Conservation (phyloP, 1,284 basidiomycete genomes). For the Anthracocystis setariae region DNA sequence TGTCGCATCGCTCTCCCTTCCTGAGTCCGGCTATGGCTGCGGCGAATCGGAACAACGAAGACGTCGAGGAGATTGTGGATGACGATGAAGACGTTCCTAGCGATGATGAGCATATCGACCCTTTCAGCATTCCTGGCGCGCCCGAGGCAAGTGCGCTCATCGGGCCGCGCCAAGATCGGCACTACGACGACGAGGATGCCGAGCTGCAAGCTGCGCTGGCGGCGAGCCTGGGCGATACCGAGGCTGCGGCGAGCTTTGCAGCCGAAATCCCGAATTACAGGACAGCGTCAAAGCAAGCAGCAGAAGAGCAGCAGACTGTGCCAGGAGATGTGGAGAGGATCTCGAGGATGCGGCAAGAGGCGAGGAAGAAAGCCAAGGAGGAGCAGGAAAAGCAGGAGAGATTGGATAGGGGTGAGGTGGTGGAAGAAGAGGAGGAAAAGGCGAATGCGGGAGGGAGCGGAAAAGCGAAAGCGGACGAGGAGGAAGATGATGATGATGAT, state of each 20-base stretch:
- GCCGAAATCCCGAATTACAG: constrained; percentile 19
- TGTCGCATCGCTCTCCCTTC: constrained; percentile 43
- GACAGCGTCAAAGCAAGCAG: background rate
- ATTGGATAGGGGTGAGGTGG: constrained; percentile 27
- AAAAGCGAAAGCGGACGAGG: constrained; percentile 19
- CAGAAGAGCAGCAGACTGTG: constrained; percentile 28
- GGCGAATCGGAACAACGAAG: constrained; percentile 42
- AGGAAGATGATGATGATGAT: constrained; percentile 53
- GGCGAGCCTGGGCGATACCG: constrained; percentile 51
- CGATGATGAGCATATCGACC: constrained; percentile 45
- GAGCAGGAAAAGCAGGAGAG: constrained; percentile 40
- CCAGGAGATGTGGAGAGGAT: constrained; percentile 58
- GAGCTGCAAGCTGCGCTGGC: constrained; percentile 61
- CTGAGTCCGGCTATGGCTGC: constrained; percentile 45
- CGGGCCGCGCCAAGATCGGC: constrained; percentile 42
- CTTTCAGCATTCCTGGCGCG: constrained; percentile 43
- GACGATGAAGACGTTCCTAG: constrained; percentile 38
- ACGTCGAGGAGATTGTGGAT: constrained; percentile 47
- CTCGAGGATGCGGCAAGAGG: constrained; percentile 52
- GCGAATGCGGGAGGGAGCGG: constrained; percentile 3
- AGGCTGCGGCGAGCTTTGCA: constrained; percentile 26
- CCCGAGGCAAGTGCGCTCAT: constrained; percentile 48
- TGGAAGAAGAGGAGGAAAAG: constrained; percentile 9
- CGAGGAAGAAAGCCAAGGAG: constrained; percentile 38
- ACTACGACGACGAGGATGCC: constrained; percentile 62